Evolutionary conservation across 2,329 filamentous ascomycete genomes (phyloP), one percentile per base, ranked within the genome.

Genomic region (Aspergillus japonicus): DNA sequence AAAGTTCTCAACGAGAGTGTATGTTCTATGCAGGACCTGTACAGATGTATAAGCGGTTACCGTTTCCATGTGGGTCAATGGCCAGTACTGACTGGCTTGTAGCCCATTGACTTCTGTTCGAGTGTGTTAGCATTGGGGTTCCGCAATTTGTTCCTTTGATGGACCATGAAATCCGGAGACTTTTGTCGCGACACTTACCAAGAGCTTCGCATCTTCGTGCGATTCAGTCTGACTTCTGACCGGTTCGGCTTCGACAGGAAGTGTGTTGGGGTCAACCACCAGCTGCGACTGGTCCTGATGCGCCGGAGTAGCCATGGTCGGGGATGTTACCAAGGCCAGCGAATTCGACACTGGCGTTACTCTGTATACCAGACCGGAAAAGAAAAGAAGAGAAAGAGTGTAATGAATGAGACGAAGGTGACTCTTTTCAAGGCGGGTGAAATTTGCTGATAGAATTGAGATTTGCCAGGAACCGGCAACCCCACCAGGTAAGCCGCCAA

Each of bases 1-100:
- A 66, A 86, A 86, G 69, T 84, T 86, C 67, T 86, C 83, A 56
- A 86, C 79, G 16, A 84, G 74, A 33, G 81, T 81, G 66, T 85
- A 85, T 42, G 82, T 84, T 61, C 84, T 77, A 70, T 85, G 83
- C 44, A 86, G 74, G 54, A 84, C 81, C 83, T 85, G 60, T 26
- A 49, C n/a, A 52, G 44, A 60, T 60, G 33, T 29, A 52, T 60
- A 58, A 59, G 68, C 62, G 66, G 33, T 10, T 31, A 33, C 21
- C 50, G 50, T 62, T 48, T 49, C 54, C 11, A 14, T 6, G 10
- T 47, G 21, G 26, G 29, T 16, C 47, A 16, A 42, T 42, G 49
- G 23, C 21, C 11, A 19, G 59, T 33, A 69, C 78, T 62, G 75
- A 84, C 82, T 68, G 82, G 82, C 69, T 84, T 83, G 62, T 84